Evolutionary conservation across 2,329 filamentous ascomycete species (phyloP).

Genomic region (Neoarthrinium moseri): DNA sequence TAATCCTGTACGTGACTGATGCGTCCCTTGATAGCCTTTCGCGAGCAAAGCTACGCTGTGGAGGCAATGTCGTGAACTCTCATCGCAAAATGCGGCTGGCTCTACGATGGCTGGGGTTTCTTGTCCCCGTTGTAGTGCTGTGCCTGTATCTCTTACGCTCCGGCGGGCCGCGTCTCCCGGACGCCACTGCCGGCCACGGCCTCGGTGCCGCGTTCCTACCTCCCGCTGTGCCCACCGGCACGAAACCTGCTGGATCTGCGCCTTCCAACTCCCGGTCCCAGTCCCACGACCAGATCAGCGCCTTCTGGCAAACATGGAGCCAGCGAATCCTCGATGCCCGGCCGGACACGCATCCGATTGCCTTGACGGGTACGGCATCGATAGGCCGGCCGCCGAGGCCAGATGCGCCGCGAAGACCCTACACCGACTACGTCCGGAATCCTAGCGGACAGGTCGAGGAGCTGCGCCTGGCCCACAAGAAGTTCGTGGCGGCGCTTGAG

Average conservation of each 20-base stretch:
- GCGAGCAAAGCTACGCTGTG: background rate
- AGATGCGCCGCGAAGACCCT: background rate
- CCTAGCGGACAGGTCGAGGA: background rate
- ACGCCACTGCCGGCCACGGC: background rate
- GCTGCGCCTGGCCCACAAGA: background rate
- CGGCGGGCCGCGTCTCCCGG: background rate
- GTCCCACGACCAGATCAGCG: background rate
- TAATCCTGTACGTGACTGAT: no score
- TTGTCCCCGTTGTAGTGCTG: background rate
- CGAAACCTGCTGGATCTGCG: background rate
- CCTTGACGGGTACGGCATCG: background rate
- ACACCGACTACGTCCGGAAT: slow-evolving; percentile 5
- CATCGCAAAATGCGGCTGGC: slow-evolving; percentile 7
- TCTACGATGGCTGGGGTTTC: slow-evolving; percentile 9
- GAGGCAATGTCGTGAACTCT: slow-evolving; percentile 6
- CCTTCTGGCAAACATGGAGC: slow-evolving; percentile 10
- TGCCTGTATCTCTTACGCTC: background rate
- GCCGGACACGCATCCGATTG: background rate
- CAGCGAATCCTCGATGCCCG: slow-evolving; percentile 5
- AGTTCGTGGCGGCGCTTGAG: slow-evolving; percentile 1
- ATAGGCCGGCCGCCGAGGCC: background rate
- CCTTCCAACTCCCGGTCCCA: no score
- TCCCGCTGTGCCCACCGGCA: background rate
- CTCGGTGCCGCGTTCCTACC: background rate
- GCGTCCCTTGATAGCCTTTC: no score